Conservation (phyloP, 2,329 filamentous ascomycete species). For the Ophiocordyceps australis region DNA sequence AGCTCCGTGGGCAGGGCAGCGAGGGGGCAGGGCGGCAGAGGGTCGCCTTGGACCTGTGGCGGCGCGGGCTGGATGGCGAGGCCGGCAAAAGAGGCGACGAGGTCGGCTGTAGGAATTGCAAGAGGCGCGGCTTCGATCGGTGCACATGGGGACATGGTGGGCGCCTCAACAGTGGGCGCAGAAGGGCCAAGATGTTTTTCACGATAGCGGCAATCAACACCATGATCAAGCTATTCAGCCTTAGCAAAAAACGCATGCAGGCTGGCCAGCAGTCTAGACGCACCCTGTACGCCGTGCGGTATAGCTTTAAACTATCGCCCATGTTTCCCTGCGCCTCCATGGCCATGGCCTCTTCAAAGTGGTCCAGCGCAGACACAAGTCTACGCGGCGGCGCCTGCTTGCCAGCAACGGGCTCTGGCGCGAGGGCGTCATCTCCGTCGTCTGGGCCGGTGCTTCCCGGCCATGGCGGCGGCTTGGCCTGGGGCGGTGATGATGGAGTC, state of each 20-base stretch:
- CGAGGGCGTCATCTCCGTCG: conserved; percentile 4
- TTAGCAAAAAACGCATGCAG: conserved; percentile 3
- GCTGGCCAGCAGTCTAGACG: background rate
- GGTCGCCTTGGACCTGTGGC: conserved; percentile 52
- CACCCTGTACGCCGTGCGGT: conserved; percentile 79
- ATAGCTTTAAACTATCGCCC: conserved; percentile 74
- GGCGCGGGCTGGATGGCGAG: conserved; percentile 50
- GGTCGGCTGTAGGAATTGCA: conserved; percentile 39
- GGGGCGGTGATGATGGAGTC: background rate
- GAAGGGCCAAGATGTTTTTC: conserved; percentile 75
- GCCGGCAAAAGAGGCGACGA: conserved; percentile 58
- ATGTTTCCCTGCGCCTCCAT: conserved; percentile 72
- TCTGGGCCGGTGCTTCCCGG: no score
- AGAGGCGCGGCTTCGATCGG: conserved; percentile 13
- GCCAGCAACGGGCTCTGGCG: conserved; percentile 1
- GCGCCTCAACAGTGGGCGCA: conserved; percentile 18
- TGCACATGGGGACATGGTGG: conserved; percentile 30
- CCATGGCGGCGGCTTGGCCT: no score
- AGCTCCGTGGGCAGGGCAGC: conserved; percentile 67
- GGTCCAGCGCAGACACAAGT: conserved; percentile 66
- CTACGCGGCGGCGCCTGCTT: conserved; percentile 12
- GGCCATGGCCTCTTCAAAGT: conserved; percentile 83
- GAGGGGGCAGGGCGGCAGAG: conserved; percentile 64
- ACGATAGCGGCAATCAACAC: conserved; percentile 73
- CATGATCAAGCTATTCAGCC: conserved; percentile 51